Conservation (phyloP, 768 basidiomycete species). For the Macrolepiota fuliginosa region DNA sequence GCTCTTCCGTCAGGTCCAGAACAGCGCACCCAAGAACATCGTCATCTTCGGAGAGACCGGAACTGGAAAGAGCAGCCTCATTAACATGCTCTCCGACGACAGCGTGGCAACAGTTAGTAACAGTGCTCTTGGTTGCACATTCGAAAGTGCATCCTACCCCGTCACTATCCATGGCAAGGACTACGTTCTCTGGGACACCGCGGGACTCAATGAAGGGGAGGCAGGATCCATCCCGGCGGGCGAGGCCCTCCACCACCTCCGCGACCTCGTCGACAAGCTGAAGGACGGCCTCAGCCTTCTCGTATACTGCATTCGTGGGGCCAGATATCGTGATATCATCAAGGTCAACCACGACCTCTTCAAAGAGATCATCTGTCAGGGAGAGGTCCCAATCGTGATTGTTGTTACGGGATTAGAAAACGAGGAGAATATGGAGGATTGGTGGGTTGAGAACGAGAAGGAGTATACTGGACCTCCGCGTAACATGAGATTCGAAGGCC, state of each 20-base stretch:
- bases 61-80: constrained; percentile 37
- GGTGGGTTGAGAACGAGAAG: constrained; percentile 11
- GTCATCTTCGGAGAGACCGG: constrained; percentile 43
- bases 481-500: constrained; percentile 10
- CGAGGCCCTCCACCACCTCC: constrained; percentile 22
- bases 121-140: constrained; percentile 32
- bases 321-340: constrained; percentile 9
- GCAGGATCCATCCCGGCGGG: constrained; percentile 18
- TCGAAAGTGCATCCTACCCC: constrained; percentile 25
- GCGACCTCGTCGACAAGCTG: constrained; percentile 30
- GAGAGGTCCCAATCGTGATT: constrained; percentile 6
- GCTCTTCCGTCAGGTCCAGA: constrained; percentile 2
- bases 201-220: constrained; percentile 36
- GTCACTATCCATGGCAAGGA: constrained; percentile 22
- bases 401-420: constrained; percentile 14
- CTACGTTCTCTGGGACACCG: constrained; percentile 35
- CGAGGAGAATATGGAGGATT: constrained; percentile 12
- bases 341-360: constrained; percentile 13
- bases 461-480: background rate
- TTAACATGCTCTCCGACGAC: constrained; percentile 35
- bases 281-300: constrained; percentile 35
- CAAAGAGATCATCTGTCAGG: constrained; percentile 4
- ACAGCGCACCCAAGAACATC: constrained; percentile 21
- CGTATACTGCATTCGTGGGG: constrained; percentile 25
- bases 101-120: constrained; percentile 28